phyloP scores from a whole-genome alignment of 1,139 yeast species.

The Yamadazyma jaroonii region DNA sequence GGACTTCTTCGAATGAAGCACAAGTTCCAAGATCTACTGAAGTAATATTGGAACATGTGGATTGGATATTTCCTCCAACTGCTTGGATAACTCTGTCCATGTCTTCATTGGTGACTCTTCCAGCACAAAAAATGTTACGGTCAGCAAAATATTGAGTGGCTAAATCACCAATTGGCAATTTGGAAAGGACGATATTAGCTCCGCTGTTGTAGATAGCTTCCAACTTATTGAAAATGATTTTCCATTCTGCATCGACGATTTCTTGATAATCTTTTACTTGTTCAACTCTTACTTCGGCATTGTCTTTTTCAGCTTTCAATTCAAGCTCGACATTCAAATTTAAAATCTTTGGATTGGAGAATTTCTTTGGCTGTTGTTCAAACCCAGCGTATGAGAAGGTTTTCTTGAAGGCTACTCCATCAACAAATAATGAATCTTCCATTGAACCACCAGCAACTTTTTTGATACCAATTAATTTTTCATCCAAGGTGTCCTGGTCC shows the following conservation, averaged over 20 bases:
- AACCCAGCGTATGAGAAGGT: conserved; percentile 97
- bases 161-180: conserved; percentile 94
- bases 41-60: conserved; percentile 80
- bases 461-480: conserved; percentile 87
- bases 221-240: conserved; percentile 81
- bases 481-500: conserved; percentile 84
- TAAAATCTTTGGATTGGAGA: conserved; percentile 76
- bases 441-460: conserved; percentile 96
- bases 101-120: conserved; percentile 86
- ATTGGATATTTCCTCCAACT: conserved; percentile 89
- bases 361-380: conserved; percentile 94
- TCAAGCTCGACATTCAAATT: conserved; percentile 91
- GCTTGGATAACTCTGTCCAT: conserved; percentile 92
- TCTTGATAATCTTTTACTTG: conserved; percentile 93
- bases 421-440: conserved; percentile 85
- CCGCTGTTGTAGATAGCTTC: conserved; percentile 82
- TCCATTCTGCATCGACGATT: conserved; percentile 98
- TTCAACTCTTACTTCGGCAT: conserved; percentile 97
- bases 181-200: conserved; percentile 89
- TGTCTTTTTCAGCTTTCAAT: conserved; percentile 96
- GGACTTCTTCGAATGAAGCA: conserved; percentile 82
- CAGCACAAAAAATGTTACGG: conserved; percentile 94
- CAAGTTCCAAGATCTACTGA: conserved; percentile 80
- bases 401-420: conserved; percentile 96
- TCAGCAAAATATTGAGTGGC: conserved; percentile 99